Conservation (phyloP, 164 flowering plant species). For the Protea cynaroides region DNA sequence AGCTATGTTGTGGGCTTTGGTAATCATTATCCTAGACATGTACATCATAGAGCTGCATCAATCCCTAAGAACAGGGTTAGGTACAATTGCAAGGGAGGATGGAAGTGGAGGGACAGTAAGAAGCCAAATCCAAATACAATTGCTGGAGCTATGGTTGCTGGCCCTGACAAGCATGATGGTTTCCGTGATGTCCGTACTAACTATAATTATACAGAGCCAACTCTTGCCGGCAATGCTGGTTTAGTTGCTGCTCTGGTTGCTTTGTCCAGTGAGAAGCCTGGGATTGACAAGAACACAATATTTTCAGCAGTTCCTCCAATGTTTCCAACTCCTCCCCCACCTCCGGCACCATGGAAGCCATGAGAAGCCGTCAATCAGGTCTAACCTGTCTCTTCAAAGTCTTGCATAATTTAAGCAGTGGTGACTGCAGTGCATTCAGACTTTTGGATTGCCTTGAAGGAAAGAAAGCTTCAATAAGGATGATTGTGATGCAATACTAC, state of each 20-base stretch:
- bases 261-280: conserved; percentile 53
- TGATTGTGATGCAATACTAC: background rate
- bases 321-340: conserved; percentile 97
- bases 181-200: conserved; percentile 79
- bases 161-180: conserved; percentile 84
- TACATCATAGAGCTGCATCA: conserved; percentile 94
- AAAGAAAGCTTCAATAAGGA: too few species aligned
- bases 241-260: conserved; percentile 93
- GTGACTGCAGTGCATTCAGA: too few species aligned
- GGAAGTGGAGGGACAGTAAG: conserved; percentile 82
- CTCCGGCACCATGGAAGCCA: conserved; percentile 99
- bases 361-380: conserved; percentile 15
- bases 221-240: conserved; percentile 95
- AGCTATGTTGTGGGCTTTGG: conserved; percentile 94
- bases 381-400: background rate
- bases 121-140: conserved; percentile 82
- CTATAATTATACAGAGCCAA: conserved; percentile 92
- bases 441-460: background rate
- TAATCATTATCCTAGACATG: conserved; percentile 68
- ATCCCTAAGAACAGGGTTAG: conserved; percentile 76
- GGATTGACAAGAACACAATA: conserved; percentile 88
- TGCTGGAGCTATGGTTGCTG: conserved; percentile 97
- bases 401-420: too few species aligned
- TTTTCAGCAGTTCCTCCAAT: conserved; percentile 97
- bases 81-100: conserved; percentile 89